phyloP scores from a whole-genome alignment of 2,329 filamentous ascomycete genomes.

The Fusarium brachygibbosum region DNA sequence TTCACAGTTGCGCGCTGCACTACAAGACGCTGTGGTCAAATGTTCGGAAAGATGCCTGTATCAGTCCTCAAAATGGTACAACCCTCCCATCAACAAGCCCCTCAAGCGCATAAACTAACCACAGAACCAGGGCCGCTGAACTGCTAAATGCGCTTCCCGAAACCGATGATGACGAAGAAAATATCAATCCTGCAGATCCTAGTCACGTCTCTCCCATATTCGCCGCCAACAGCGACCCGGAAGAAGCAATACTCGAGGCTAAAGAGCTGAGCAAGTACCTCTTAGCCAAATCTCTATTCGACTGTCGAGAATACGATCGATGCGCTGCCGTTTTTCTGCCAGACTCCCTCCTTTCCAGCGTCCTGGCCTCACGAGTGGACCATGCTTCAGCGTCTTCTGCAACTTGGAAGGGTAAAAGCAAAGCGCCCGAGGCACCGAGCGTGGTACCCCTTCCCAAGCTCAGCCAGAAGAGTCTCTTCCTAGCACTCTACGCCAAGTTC shows the following conservation, averaged over 20 bases:
- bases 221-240: slow-evolving; percentile 73
- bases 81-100: background rate
- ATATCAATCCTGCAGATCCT: slow-evolving; percentile 49
- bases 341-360: slow-evolving; percentile 78
- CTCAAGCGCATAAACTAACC: slow-evolving; percentile 33
- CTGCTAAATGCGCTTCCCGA: slow-evolving; percentile 86
- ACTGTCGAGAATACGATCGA: slow-evolving; percentile 94
- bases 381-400: slow-evolving; percentile 54
- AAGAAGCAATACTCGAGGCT: slow-evolving; percentile 81
- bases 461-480: slow-evolving; percentile 92
- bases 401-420: slow-evolving; percentile 74
- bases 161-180: slow-evolving; percentile 66
- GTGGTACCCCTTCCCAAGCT: slow-evolving; percentile 65
- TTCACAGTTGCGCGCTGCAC: slow-evolving; percentile 76
- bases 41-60: slow-evolving; percentile 97
- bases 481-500: slow-evolving; percentile 92
- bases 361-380: slow-evolving; percentile 66
- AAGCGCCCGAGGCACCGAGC: slow-evolving; percentile 42
- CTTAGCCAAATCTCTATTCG: slow-evolving; percentile 93
- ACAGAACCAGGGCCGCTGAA: slow-evolving; percentile 85
- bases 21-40: slow-evolving; percentile 88
- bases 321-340: slow-evolving; percentile 91
- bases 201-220: slow-evolving; percentile 63
- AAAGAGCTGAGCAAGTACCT: slow-evolving; percentile 87
- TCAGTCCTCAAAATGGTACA: slow-evolving; percentile 94